Evolutionary conservation across 1,284 basidiomycete species (phyloP).

Genomic region (Tylopilus sp.): DNA sequence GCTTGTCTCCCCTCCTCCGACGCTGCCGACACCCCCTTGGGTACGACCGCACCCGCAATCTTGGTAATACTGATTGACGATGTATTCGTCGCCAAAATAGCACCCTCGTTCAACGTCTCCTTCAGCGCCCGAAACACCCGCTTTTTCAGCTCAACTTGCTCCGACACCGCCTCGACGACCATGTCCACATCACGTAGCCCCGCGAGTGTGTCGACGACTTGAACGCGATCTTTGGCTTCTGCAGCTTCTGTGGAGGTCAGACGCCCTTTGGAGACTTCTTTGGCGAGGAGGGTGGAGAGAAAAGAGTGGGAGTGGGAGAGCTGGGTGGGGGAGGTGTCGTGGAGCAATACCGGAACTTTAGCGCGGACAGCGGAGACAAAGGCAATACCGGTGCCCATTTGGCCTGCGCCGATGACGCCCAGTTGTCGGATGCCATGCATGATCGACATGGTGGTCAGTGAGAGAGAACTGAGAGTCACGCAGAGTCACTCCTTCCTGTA

Average conservation of each 20-base stretch:
- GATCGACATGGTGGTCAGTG: slow-evolving; percentile 52
- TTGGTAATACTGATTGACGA: slow-evolving; percentile 94
- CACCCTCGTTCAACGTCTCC: slow-evolving; percentile 68
- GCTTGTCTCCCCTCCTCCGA: slow-evolving; percentile 70
- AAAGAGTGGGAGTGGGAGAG: slow-evolving; percentile 74
- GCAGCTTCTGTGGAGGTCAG: slow-evolving; percentile 78
- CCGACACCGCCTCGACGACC: slow-evolving; percentile 93
- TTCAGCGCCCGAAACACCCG: slow-evolving; percentile 79
- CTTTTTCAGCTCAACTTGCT: slow-evolving; percentile 82
- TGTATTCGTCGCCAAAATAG: slow-evolving; percentile 92
- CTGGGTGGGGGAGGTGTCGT: slow-evolving; percentile 72
- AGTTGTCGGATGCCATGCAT: slow-evolving; percentile 72
- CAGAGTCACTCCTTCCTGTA: too few species aligned
- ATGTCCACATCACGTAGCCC: slow-evolving; percentile 81
- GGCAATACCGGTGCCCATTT: slow-evolving; percentile 90
- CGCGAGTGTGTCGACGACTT: slow-evolving; percentile 60
- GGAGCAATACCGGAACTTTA: slow-evolving; percentile 75
- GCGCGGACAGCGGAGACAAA: slow-evolving; percentile 83
- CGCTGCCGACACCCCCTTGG: slow-evolving; percentile 59
- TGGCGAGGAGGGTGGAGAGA: slow-evolving; percentile 83
- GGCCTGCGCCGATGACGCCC: slow-evolving; percentile 81
- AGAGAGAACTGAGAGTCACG: slow-evolving; percentile 24
- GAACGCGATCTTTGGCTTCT: slow-evolving; percentile 72
- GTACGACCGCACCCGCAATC: slow-evolving; percentile 82
- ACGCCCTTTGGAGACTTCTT: slow-evolving; percentile 84